Conservation (phyloP, 2,329 filamentous ascomycete genomes). For the Capronia epimyces region DNA sequence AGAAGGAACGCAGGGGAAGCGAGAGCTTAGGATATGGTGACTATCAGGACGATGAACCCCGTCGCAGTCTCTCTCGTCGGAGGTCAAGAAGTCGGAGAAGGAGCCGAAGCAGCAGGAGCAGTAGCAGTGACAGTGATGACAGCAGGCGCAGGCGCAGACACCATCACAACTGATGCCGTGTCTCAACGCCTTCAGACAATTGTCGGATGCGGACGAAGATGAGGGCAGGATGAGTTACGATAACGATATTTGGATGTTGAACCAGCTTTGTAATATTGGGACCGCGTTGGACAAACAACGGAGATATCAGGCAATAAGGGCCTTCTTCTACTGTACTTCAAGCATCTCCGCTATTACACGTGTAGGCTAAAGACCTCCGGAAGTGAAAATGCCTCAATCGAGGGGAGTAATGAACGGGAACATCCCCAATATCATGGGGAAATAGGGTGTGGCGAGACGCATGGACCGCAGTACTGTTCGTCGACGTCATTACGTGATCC, state of each 20-base stretch:
- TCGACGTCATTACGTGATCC: too few species aligned
- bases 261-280: not conserved
- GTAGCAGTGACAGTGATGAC: slow-evolving; percentile 18
- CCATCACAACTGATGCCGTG: slow-evolving; percentile 7
- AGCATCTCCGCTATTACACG: too few species aligned
- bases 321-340: not conserved
- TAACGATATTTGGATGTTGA: not conserved
- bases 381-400: not conserved
- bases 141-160: slow-evolving; percentile 20
- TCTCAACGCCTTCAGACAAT: not conserved
- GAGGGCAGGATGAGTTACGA: not conserved
- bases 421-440: slow-evolving; percentile 1
- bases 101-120: slow-evolving; percentile 15
- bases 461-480: not conserved
- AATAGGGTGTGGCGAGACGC: slow-evolving; percentile 16
- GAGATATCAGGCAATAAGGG: not conserved
- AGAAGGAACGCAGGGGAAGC: slow-evolving; percentile 13
- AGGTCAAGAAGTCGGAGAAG: slow-evolving; percentile 14
- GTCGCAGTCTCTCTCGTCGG: slow-evolving; percentile 14
- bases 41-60: slow-evolving; percentile 12
- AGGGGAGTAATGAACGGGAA: not conserved
- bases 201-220: not conserved
- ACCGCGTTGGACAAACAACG: not conserved
- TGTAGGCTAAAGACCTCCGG: not conserved
- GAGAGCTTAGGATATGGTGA: slow-evolving; percentile 7